phyloP scores from a whole-genome alignment of 345 rosid species.

The rapeseed (Brassica napus) region Da-Ae NC_063444.1:49792501-49793000 shows the following conservation, averaged over 20 bases:
- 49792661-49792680: conserved; percentile 1
- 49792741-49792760: not conserved
- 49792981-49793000: conserved; percentile 69
- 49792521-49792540: conserved; percentile 23
- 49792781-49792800: not conserved
- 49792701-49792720: not conserved
- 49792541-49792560: conserved; percentile 36
- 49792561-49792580: not conserved
- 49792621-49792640: conserved; percentile 36
- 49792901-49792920: not conserved
- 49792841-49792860: not conserved
- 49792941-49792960: conserved; percentile 28
- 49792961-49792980: conserved; percentile 79
- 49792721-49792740: too few relatives aligned
- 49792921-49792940: not conserved
- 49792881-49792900: conserved; percentile 8
- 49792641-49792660: conserved; percentile 33
- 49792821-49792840: not conserved
- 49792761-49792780: too few relatives aligned
- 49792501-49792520: conserved; percentile 6
- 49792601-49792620: conserved; percentile 21
- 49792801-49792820: not conserved
- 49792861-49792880: not conserved
- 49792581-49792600: conserved; percentile 18
- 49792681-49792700: conserved; percentile 17